Evolutionary conservation across 768 basidiomycete genomes (phyloP), one percentile per base, ranked within the genome.

Genomic region (Boletus sp.): DNA sequence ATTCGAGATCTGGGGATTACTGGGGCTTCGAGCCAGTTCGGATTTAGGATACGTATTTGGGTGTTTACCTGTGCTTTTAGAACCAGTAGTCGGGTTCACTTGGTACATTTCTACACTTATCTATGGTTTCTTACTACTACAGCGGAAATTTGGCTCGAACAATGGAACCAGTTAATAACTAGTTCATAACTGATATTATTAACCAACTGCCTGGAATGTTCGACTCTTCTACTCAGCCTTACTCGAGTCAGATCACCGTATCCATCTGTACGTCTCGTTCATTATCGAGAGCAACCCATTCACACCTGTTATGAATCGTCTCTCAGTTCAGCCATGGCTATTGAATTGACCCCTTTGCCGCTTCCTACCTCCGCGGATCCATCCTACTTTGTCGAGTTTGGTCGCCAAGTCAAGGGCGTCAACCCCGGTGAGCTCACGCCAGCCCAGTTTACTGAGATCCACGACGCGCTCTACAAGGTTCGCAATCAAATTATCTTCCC

Each of bases 391-490:
- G 63, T 70, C 37, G 74, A 84, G 52, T 92, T 94, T 70, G 93
- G 93, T 1, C 77, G 87, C 25, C 79, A 88, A 67, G 90, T 94
- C 40, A 81, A 79, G 60, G 89, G 88, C 13, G 76, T 89, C 47
- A 72, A 88, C 63, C 90, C 90, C 0, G 85, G 80, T 0, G 73
- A 73, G 13, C 75, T 92, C 42, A 75, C 79, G 5, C 74, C 80
- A 15, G 80, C 79, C 38, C 72, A 88, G 64, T 85, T 90, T 68
- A 70, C 79, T 40, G 81, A 90, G 71, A 77, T 95, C 56, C 74
- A 82, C 59, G 73, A 85, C 29, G 82, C 87, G 7, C 74, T 95
- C 55, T 93, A 93, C 78, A 84, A 87, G 79, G 91, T 90, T 47
- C 27, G 56, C 45, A 52, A 15, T 47, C 37, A 48, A 21, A 10